Base-by-base conservation (phyloP, 805 yeast species). In the Myxozyma neotropica region DNA sequence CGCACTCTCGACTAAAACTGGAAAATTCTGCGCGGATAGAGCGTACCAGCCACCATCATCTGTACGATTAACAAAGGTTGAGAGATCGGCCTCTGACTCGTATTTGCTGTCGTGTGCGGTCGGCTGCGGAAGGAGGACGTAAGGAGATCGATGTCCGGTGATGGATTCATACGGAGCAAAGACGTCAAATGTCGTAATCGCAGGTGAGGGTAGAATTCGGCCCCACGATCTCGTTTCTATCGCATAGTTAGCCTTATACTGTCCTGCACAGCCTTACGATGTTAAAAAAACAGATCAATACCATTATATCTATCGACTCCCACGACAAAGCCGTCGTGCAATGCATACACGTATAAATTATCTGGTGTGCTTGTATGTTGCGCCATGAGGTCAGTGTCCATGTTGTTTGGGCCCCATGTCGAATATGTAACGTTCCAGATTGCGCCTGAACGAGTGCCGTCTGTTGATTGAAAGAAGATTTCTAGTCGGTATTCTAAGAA, bases 361-460 rank as follows among this genome's bases (percentile, higher is more conserved):
- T 92, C 98, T 17, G 79, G 71, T 2, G 58, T 50, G 21, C 39
- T 33, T 2, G 57, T 95, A 84, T 53, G 63, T 46, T 75, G 80
- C 21, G 67, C 54, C n/a, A 64, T 66, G 50, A 83, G 74, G 65
- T 83, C 86, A 44, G 75, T 76, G 72, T 93, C 96, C 53, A 91
- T 76, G 65, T 89, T 85, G 72, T 93, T 93, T 46, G 96, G 96
- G 8, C 94, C 95, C 97, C 97, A 94, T 38, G 86, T 80, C 0
- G 95, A 80, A 70, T 87, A 91, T 0, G 92, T 85, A 17, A 94
- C 88, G 68, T 90, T 88, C 94, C 97, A 92, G 1, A 85, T 81
- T 0, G 86, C 75, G 61, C 83, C 83, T 60, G 83, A 80, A 66
- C 81, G 83, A 0, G 85, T 74, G 60, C 83, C 83, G 59, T 83